Percentiles rank a stretch among this genome's conserved stretches.
Evolutionary conservation across 805 yeast species (phyloP).

Genomic region (Allodekkera sacchari): DNA sequence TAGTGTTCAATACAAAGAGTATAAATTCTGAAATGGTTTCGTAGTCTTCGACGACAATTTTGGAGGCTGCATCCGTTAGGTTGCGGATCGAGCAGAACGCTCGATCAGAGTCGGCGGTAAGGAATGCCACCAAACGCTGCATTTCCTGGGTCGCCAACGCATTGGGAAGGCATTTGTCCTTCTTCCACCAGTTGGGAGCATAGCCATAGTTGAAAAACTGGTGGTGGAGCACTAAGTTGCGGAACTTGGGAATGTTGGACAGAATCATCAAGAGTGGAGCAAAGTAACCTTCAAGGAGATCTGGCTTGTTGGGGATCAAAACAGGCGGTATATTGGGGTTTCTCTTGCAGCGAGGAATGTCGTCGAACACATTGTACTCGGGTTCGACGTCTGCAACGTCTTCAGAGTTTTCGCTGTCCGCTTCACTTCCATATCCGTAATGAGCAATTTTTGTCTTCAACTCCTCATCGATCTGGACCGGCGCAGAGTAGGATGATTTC

Average conservation of each 20-base stretch:
- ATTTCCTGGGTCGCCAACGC: slow-evolving; percentile 27
- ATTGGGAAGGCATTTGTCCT: slow-evolving; percentile 18
- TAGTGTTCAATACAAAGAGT: slow-evolving; percentile 12
- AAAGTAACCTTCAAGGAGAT: slow-evolving; percentile 30
- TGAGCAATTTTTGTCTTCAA: slow-evolving; percentile 15
- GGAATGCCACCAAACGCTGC: slow-evolving; percentile 31
- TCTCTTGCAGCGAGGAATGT: slow-evolving; percentile 20
- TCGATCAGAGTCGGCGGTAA: slow-evolving; percentile 27
- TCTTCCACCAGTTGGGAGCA: slow-evolving; percentile 32
- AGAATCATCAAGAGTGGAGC: slow-evolving; percentile 34
- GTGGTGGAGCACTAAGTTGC: slow-evolving; percentile 22
- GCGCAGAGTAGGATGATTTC: background rate
- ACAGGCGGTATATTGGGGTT: slow-evolving; percentile 21
- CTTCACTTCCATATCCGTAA: slow-evolving; percentile 10
- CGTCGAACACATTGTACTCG: slow-evolving; percentile 24
- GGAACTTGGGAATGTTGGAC: slow-evolving; percentile 28
- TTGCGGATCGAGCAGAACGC: slow-evolving; percentile 30
- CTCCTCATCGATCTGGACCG: slow-evolving; percentile 16
- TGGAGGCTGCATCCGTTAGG: slow-evolving; percentile 24
- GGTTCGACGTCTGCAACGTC: slow-evolving; percentile 3
- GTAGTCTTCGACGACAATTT: slow-evolving; percentile 17
- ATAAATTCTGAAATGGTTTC: slow-evolving; percentile 23
- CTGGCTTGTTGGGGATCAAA: slow-evolving; percentile 26
- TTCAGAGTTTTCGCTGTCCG: slow-evolving; percentile 5
- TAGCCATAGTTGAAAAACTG: slow-evolving; percentile 28